These are phyloP conservation scores for Eutrema heterophyllum DNA, from an alignment of 345 rosid species.

Conservation along the genomic window DNA sequence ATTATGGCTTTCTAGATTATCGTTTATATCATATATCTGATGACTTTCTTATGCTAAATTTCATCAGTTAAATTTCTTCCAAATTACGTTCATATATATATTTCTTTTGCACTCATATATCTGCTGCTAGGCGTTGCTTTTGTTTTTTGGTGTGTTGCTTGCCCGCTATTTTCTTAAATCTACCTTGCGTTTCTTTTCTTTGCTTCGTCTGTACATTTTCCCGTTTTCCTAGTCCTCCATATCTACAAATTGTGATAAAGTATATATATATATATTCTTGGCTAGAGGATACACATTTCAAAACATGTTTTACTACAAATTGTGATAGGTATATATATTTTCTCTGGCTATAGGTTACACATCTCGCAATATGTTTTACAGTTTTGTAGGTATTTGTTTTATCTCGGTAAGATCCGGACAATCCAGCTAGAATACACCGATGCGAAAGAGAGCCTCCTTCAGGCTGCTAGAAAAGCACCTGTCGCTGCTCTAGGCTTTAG, in stretches of 20 bases:
- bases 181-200: not conserved
- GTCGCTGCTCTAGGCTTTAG: conserved; percentile 71
- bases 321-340: not conserved
- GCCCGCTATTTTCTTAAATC: not conserved
- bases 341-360: not conserved
- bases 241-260: not conserved
- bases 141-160: not conserved
- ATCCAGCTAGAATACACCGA: conserved; percentile 87
- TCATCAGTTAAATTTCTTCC: not conserved
- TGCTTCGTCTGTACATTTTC: not conserved
- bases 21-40: not conserved
- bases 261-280: not conserved
- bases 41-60: not conserved
- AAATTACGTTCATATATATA: not conserved
- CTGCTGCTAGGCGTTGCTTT: not conserved
- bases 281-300: not conserved
- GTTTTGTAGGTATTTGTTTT: conserved; percentile 87
- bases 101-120: not conserved
- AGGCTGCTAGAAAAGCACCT: conserved; percentile 90
- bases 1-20: not conserved
- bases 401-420: conserved; percentile 79
- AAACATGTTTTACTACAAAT: not conserved
- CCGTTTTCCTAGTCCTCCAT: not conserved
- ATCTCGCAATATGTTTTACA: conserved; percentile 29
- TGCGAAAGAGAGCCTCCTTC: conserved; percentile 86